A percentile compares a stretch with the other conserved stretches of the same genome.
These are phyloP conservation scores for Zymoseptoria ardabiliae DNA, from an alignment of 2,329 filamentous ascomycete genomes.

Conservation along the genomic window DNA sequence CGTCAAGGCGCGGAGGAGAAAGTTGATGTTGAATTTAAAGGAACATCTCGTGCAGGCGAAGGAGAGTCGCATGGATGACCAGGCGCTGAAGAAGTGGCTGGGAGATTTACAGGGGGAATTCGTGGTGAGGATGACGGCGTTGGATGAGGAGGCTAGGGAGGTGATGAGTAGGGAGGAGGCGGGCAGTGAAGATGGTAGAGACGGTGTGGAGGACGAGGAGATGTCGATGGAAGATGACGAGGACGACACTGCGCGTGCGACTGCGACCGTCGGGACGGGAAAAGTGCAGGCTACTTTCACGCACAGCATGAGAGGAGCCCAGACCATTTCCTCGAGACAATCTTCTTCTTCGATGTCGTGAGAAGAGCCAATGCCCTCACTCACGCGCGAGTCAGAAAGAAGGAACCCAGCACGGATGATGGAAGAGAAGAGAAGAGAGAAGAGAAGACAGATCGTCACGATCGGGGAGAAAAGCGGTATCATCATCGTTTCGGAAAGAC, in stretches of 20 bases:
- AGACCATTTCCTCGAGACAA: background rate
- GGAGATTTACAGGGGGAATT: slow-evolving; percentile 67
- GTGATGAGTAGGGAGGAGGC: slow-evolving; percentile 5
- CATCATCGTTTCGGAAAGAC: no score
- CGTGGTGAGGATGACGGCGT: slow-evolving; percentile 58
- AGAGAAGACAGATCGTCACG: no score
- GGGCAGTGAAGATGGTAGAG: background rate
- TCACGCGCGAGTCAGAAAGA: no score
- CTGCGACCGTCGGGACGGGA: background rate
- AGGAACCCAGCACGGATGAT: background rate
- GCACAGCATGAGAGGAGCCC: background rate
- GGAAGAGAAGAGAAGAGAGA: no score
- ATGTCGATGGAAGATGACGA: background rate
- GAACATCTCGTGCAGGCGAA: slow-evolving; percentile 65
- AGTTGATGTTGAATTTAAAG: slow-evolving; percentile 63
- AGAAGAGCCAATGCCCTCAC: background rate
- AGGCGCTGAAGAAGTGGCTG: slow-evolving; percentile 57
- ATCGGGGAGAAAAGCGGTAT: no score
- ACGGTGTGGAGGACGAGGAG: background rate
- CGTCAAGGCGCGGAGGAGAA: slow-evolving; percentile 57
- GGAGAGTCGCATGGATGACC: slow-evolving; percentile 57
- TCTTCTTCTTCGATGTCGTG: background rate
- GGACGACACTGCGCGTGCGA: background rate
- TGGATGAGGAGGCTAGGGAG: slow-evolving; percentile 44
- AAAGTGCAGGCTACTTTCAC: background rate